Conservation (phyloP, 2,329 filamentous ascomycete genomes). For the Colletotrichum aenigma region DNA sequence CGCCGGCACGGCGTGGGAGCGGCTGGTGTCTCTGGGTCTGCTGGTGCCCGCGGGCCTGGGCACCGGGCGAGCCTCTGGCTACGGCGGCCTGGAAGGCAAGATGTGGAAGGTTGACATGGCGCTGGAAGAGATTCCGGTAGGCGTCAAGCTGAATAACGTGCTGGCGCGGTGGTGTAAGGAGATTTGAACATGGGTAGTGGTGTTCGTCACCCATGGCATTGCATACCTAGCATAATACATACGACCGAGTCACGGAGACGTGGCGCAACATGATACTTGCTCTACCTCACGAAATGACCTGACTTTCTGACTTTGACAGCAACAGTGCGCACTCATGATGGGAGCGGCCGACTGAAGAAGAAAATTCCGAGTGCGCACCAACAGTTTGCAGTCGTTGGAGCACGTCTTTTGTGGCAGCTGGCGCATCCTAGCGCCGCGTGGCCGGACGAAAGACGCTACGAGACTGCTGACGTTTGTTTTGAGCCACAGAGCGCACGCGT, state of each 20-base stretch:
- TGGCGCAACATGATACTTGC: background rate
- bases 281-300: background rate
- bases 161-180: slow-evolving; percentile 79
- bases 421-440: background rate
- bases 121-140: slow-evolving; percentile 76
- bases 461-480: background rate
- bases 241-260: background rate
- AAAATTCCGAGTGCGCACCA: background rate
- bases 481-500: background rate
- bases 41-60: slow-evolving; percentile 70
- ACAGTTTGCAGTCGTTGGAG: background rate
- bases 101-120: slow-evolving; percentile 80
- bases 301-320: background rate
- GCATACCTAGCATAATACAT: background rate
- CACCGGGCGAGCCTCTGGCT: slow-evolving; percentile 32
- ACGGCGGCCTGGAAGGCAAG: slow-evolving; percentile 64
- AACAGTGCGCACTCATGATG: background rate
- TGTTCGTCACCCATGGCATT: background rate
- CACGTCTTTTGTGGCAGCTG: background rate
- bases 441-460: background rate
- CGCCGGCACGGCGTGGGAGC: slow-evolving; percentile 77
- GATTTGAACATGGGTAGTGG: slow-evolving; percentile 49
- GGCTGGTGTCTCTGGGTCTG: slow-evolving; percentile 69
- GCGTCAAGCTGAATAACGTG: slow-evolving; percentile 61
- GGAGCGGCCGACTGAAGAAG: background rate